Evolutionary conservation across 1,139 yeast genomes (phyloP), one percentile per base, ranked within the genome.

Genomic region (Candida neerlandica): DNA sequence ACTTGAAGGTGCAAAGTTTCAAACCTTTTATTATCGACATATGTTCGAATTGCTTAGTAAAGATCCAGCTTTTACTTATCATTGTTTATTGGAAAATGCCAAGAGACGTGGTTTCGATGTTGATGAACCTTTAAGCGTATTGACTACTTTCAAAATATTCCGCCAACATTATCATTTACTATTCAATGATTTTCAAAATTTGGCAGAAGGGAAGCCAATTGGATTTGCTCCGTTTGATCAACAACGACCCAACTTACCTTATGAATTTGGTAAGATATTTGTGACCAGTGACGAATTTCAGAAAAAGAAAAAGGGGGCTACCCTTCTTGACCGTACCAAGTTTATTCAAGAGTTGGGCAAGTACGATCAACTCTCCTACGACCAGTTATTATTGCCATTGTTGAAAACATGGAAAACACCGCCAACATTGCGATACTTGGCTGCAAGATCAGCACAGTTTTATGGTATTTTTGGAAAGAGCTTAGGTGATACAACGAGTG

Each of bases 341-440:
- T 49, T 50, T 12, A 15, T 61, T 5, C 23, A 48, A 4, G 30
- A 45, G 5, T 49, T 63, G 18, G 16, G 51, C 27, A 48, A 49
- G n/a, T 30, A 56, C 3, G 65, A 59, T 29, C 11, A 42, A 7
- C 57, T 59, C 45, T 56, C 49, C 18, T 60, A 60, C 41, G 38
- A 44, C 10, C 14, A 41, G 4, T 48, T 59, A 7, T 51, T 59
- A 1, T 45, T 48, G 1, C 55, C 54, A 6, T 58, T 71, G 11
- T 60, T 73, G 15, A 61, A 56, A 2, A 48, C 57, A 1, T 85
- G 91, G 91, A 59, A 64, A 45, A 66, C 50, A 2, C 82, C 87
- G 1, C 73, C 83, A 15, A 85, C 90, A 0, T 60, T 84, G 37
- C 64, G 83, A 46, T 80, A 80, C 55, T 72, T 86, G 51, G 80